A percentile compares a stretch with the other conserved stretches of the same genome.
Evolutionary conservation across 1,139 yeast genomes (phyloP).

Genomic region (Candida sanyaensis): DNA sequence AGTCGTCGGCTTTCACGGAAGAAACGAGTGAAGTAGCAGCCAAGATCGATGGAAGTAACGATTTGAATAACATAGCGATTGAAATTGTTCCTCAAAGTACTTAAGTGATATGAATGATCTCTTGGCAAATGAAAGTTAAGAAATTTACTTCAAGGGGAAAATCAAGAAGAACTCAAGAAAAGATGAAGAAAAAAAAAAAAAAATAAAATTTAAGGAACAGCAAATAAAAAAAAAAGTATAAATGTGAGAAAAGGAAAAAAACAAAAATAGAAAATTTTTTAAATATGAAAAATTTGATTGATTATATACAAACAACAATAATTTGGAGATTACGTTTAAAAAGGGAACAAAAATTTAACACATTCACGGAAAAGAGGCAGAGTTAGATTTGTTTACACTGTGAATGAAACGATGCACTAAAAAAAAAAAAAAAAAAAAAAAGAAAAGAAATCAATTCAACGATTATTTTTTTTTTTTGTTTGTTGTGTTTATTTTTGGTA

Average conservation of each 20-base stretch:
- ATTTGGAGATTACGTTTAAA: too few relatives aligned
- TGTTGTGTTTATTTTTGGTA: neutral
- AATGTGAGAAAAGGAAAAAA: neutral
- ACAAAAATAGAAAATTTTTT: neutral
- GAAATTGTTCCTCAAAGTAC: conserved; percentile 1
- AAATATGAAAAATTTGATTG: neutral
- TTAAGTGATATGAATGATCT: neutral
- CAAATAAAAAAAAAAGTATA: conserved; percentile 1
- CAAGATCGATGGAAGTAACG: conserved; percentile 31
- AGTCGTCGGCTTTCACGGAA: conserved; percentile 15
- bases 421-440: neutral
- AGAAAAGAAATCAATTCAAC: neutral
- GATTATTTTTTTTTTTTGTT: neutral
- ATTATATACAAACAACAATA: neutral
- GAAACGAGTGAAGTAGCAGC: conserved; percentile 17
- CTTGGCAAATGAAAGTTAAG: conserved; percentile 2
- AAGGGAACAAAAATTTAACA: too few relatives aligned
- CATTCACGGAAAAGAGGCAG: neutral
- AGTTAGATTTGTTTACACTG: neutral
- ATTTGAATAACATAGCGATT: conserved; percentile 42
- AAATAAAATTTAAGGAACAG: neutral
- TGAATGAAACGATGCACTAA: neutral
- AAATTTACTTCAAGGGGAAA: neutral
- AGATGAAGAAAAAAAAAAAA: conserved; percentile 1
- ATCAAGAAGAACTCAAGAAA: neutral